Evolutionary conservation across 495 filamentous ascomycete species (phyloP).

Genomic region (Annulohypoxylon maeteangense): DNA sequence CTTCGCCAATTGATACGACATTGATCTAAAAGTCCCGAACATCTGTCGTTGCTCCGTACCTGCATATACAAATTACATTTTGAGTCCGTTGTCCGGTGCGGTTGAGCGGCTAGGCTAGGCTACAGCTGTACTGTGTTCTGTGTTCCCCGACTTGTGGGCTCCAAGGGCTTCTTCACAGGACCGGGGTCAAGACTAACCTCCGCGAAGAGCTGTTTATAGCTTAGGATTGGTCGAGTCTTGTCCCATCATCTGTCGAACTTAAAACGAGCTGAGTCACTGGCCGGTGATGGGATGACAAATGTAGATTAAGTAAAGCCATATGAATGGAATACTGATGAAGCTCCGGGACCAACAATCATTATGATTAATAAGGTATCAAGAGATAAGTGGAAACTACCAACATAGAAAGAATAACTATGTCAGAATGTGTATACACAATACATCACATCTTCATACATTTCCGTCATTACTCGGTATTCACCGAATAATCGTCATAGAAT

Average conservation of each 20-base stretch:
- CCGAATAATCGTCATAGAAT: slow-evolving; percentile 12
- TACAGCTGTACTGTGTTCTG: slow-evolving; percentile 2
- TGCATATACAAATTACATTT: slow-evolving; percentile 21
- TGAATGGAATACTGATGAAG: slow-evolving; percentile 13
- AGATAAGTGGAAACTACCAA: not conserved
- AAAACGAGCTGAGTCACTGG: slow-evolving; percentile 30
- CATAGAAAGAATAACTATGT: not conserved
- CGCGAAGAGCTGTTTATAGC: slow-evolving; percentile 13
- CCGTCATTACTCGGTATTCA: slow-evolving; percentile 11
- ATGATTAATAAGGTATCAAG: slow-evolving; percentile 25
- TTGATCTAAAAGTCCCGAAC: slow-evolving; percentile 21
- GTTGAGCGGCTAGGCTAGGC: slow-evolving; percentile 18
- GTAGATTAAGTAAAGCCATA: slow-evolving; percentile 24
- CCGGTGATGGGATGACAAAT: slow-evolving; percentile 33
- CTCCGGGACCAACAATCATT: not conserved
- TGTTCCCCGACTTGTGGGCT: not conserved
- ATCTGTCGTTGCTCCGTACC: slow-evolving; percentile 22
- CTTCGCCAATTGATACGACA: slow-evolving; percentile 33
- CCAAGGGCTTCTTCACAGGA: slow-evolving; percentile 4
- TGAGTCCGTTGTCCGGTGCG: slow-evolving; percentile 2
- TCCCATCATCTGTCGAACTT: not conserved
- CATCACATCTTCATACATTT: not conserved
- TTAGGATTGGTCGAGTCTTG: slow-evolving; percentile 5
- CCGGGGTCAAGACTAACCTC: slow-evolving; percentile 21
- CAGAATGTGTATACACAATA: not conserved